Base-by-base conservation (phyloP, 2,329 filamentous ascomycete genomes). In the Cylindrodendrum hubeiense region DNA sequence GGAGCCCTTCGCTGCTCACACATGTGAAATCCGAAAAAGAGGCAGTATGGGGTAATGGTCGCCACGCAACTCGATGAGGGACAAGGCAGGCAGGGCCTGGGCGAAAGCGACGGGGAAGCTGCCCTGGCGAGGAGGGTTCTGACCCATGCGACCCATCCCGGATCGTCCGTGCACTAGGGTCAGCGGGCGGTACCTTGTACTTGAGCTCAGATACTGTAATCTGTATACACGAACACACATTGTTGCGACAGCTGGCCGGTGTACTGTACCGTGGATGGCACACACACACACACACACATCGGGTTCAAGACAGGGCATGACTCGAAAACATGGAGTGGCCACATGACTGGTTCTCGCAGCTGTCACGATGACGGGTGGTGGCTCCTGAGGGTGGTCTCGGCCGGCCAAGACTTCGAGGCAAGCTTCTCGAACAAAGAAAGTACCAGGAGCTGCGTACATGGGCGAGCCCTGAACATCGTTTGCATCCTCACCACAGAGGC, bases 111-210 rank as follows among this genome's bases (percentile, higher is more conserved):
- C 55, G 55, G 49, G 43, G 49, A 59, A 59, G 50, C 55, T 49
- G 49, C 55, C 61, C 61, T 63, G 54, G 54, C 54, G 43, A 57
- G 30, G 60, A 63, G 37, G 49, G 49, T 59, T 63, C 60, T 52
- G 47, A 53, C 57, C 60, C 60, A 59, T 63, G 61, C 61, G 13
- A 53, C 60, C 41, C 55, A 59, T 43, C 50, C 55, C 55, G 61
- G 55, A 59, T 59, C 44, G 58, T 64, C 61, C 43, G 55, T 64
- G 61, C 61, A 30, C 61, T 33, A 60, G 47, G 34, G 54, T 54
- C 37, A 8, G 37, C n/a, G 28, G 28, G 28, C n/a, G 28, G 28
- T 8, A 30, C 28, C 8, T 30, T 30, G 28, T 39, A 8, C 37
- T 39, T 39, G 37, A n/a, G 37, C n/a, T 39, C 28, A 28, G 47